These are phyloP conservation scores for Aspergillus ochraceoroseus DNA, from an alignment of 2,329 filamentous ascomycete genomes.

Conservation along the genomic window DNA sequence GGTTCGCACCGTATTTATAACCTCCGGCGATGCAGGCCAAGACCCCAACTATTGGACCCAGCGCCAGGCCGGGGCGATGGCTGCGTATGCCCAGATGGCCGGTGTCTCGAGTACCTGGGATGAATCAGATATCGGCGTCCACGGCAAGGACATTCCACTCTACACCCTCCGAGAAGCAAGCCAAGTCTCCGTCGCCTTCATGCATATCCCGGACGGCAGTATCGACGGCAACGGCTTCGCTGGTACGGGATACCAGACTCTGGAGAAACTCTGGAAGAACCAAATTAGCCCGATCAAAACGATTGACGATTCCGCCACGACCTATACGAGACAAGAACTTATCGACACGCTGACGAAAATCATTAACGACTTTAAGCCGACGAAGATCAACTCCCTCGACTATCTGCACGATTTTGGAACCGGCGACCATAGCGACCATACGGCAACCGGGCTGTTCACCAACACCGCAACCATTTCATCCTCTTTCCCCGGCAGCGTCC, in stretches of 20 bases:
- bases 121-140: neutral
- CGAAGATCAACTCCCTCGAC: conserved; percentile 9
- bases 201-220: conserved; percentile 14
- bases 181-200: conserved; percentile 8
- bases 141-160: conserved; percentile 4
- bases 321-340: conserved; percentile 6
- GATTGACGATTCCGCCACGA: conserved; percentile 1
- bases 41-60: conserved; percentile 4
- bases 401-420: conserved; percentile 7
- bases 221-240: conserved; percentile 10
- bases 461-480: conserved; percentile 5
- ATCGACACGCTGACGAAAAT: conserved; percentile 2
- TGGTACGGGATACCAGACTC: conserved; percentile 6
- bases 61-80: conserved; percentile 4
- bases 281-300: conserved; percentile 1
- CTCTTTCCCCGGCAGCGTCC: neutral
- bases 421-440: conserved; percentile 16
- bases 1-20: conserved; percentile 13
- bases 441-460: conserved; percentile 4
- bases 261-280: conserved; percentile 11
- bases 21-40: conserved; percentile 13
- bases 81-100: conserved; percentile 12
- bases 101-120: conserved; percentile 7
- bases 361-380: conserved; percentile 4
- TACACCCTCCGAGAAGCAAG: conserved; percentile 6